These are phyloP conservation scores for Dioszegia aurantiaca DNA, from an alignment of 768 basidiomycete species.

Conservation along the genomic window DNA sequence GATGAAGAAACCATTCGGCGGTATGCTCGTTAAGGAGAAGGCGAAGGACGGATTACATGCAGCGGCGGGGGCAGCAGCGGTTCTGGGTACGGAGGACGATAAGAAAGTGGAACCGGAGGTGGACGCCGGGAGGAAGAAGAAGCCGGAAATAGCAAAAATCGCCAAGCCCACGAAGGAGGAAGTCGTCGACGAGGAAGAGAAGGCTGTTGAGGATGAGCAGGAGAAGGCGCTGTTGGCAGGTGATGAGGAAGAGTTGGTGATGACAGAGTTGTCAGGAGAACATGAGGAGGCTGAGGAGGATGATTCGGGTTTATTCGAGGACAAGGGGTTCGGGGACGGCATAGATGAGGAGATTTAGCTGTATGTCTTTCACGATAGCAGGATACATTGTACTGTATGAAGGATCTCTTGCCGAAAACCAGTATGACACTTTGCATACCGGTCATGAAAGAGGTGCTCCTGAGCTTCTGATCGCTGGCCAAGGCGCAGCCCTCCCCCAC, in stretches of 20 bases:
- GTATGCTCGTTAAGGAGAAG: not conserved
- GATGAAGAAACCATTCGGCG: not conserved
- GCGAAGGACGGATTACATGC: not conserved
- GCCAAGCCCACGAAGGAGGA: slow-evolving; percentile 7
- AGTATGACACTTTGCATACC: no score
- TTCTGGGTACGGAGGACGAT: no score
- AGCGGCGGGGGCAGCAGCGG: not conserved
- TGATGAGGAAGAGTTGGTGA: not conserved
- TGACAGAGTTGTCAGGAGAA: not conserved
- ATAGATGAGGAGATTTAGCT: not conserved
- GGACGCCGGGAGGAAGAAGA: no score
- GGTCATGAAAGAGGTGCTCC: no score
- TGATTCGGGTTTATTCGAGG: slow-evolving; percentile 6
- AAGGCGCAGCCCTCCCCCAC: no score
- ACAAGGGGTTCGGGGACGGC: not conserved
- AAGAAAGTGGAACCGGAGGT: no score
- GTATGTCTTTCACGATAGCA: no score
- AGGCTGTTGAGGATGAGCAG: not conserved
- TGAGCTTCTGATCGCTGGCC: no score
- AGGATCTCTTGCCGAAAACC: no score
- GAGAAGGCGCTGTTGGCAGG: not conserved
- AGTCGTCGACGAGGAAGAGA: not conserved
- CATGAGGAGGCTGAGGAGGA: slow-evolving; percentile 15
- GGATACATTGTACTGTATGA: no score
- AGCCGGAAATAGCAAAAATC: not conserved